These are phyloP conservation scores for Darksidea phi DNA, from an alignment of 495 filamentous ascomycete species.

Conservation along the genomic window DNA sequence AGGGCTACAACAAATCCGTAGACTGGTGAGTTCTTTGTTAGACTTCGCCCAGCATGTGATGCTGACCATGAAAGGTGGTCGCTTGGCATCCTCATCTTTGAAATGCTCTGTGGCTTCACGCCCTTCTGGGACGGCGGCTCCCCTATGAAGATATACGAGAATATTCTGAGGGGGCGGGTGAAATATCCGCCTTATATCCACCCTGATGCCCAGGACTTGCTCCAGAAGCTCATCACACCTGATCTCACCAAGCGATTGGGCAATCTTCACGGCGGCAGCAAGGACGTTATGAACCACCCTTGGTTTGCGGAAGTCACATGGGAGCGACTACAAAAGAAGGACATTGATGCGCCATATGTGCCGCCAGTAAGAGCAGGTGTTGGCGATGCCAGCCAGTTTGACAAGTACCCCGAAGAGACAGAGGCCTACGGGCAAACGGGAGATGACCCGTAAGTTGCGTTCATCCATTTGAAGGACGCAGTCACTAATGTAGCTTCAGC, in stretches of 20 bases:
- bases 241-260: constrained; percentile 94
- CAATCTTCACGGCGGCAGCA: constrained; percentile 86
- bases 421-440: constrained; percentile 80
- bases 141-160: constrained; percentile 99
- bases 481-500: constrained; percentile 19
- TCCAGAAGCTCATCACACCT: constrained; percentile 87
- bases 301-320: constrained; percentile 99
- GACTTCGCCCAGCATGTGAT: background rate
- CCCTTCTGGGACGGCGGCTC: constrained; percentile 98
- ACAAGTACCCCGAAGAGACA: constrained; percentile 95
- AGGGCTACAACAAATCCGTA: constrained; percentile 98
- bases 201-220: constrained; percentile 86
- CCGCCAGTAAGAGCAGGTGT: constrained; percentile 92
- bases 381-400: constrained; percentile 95
- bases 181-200: constrained; percentile 97
- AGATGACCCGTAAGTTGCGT: constrained; percentile 72
- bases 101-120: constrained; percentile 98
- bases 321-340: constrained; percentile 88
- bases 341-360: constrained; percentile 97
- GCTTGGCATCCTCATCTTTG: constrained; percentile 94
- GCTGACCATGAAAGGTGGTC: constrained; percentile 74
- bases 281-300: constrained; percentile 89
- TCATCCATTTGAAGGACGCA: background rate
- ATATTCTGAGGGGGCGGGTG: constrained; percentile 87
- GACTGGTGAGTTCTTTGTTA: constrained; percentile 71